Base-by-base conservation (phyloP, 345 rosid species). In the Bruguiera gymnorhiza region DNA sequence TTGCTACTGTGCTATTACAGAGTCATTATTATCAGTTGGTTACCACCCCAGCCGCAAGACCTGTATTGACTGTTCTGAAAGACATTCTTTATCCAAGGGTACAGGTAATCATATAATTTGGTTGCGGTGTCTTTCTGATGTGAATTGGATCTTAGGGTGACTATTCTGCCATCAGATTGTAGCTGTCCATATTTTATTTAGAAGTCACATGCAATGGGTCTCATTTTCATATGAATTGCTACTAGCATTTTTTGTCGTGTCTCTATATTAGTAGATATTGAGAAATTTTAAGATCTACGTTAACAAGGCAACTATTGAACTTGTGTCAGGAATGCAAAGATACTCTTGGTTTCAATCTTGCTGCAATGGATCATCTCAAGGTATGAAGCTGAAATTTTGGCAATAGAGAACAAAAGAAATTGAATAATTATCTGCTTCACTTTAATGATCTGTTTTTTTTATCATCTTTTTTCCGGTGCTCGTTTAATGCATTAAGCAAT, bases 351-450 rank as follows among this genome's bases (percentile, higher is more conserved):
- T 92, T 87, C 81, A 96, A 92, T 72, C 89, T 96, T 74, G 97
- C 99, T 0, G 98, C 93, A 58, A 87, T 90, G 97, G 93, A 96
- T 84, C 99, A 96, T 86, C 78, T 92, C 18, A 89, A 84, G 94
- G 98, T 95, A 67, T 37, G 72, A 60, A 52, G 4, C 6, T 21
- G 57, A 55, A 10, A 20, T 56, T 36, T 19, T 13, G 19, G 31
- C 26, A 56, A 24, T 16, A 24, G 29, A 24, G 3, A 8, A n/a
- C 4, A 26, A 24, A 24, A 54, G 24, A 20, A 21, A 11, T 24
- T 54, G 31, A 1, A 15, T 56, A 8, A 27, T 24, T 56, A 11
- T 56, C 6, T 26, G 0, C 18, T 56, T n/a, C 18, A 21, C 59
- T 26, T 1, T 55, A 16, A 11, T 26, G 1, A 37, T 5, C 26